Evolutionary conservation across 148 eudicot species (phyloP).

Genomic region (Cornus kousa): DNA sequence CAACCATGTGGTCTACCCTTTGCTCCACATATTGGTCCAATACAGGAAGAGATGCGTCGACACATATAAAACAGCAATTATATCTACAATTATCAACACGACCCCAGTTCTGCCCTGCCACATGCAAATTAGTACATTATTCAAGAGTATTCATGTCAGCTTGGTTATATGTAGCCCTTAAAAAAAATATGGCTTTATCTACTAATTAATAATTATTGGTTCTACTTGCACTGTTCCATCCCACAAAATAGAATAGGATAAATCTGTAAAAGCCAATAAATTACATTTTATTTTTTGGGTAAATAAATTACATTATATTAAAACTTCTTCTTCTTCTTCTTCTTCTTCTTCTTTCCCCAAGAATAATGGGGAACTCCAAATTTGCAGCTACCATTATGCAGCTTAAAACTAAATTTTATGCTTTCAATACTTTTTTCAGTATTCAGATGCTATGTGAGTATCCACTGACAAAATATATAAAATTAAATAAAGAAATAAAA

Average conservation of each 20-base stretch:
- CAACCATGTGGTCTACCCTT: conserved; percentile 85
- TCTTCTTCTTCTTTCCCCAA: too few species aligned
- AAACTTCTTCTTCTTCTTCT: too few species aligned
- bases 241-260: not conserved
- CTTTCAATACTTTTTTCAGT: not conserved
- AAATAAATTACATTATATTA: too few species aligned
- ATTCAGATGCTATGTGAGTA: not conserved
- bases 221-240: not conserved
- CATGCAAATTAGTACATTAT: conserved; percentile 31
- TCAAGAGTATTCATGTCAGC: not conserved
- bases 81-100: conserved; percentile 70
- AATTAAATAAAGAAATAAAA: not conserved
- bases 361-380: too few species aligned
- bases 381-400: not conserved
- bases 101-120: conserved; percentile 99
- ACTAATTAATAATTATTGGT: not conserved
- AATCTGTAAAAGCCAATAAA: too few species aligned
- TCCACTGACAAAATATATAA: not conserved
- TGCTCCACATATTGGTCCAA: conserved; percentile 72
- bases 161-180: not conserved
- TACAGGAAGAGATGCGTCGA: conserved; percentile 75
- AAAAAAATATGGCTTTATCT: not conserved
- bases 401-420: not conserved
- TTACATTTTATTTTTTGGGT: too few species aligned
- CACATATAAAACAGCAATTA: conserved; percentile 78